Evolutionary conservation across 805 yeast species (phyloP).

Genomic region (Komagataella mondaviorum): DNA sequence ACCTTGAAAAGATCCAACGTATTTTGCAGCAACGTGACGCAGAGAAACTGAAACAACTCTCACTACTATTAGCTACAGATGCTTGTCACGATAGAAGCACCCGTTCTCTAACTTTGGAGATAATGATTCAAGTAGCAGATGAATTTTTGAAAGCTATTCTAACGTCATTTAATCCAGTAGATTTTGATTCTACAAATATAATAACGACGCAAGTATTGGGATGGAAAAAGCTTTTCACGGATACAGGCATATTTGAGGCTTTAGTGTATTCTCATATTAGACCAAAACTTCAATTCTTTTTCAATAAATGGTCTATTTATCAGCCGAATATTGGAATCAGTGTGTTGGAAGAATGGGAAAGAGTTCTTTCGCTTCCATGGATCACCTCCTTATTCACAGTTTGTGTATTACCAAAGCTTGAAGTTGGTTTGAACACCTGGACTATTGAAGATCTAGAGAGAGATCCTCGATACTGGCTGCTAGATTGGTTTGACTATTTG

Average conservation of each 20-base stretch:
- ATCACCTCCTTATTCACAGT: slow-evolving; percentile 15
- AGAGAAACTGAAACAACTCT: background rate
- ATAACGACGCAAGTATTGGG: slow-evolving; percentile 15
- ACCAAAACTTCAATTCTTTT: slow-evolving; percentile 14
- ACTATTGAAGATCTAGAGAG: slow-evolving; percentile 4
- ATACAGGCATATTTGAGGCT: slow-evolving; percentile 7
- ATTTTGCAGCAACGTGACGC: background rate
- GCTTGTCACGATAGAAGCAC: background rate
- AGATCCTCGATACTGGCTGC: slow-evolving; percentile 7
- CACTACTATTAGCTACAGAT: background rate
- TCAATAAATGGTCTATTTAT: slow-evolving; percentile 21
- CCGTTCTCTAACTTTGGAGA: too few species aligned
- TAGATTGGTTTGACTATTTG: slow-evolving; percentile 14
- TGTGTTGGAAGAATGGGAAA: slow-evolving; percentile 26
- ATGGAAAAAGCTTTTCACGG: slow-evolving; percentile 10
- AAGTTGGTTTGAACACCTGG: slow-evolving; percentile 22
- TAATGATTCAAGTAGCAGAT: slow-evolving; percentile 9
- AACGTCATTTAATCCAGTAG: slow-evolving; percentile 23
- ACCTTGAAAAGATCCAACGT: background rate
- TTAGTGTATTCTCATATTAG: slow-evolving; percentile 22
- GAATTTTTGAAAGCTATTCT: slow-evolving; percentile 10
- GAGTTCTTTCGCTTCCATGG: slow-evolving; percentile 16
- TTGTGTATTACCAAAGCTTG: slow-evolving; percentile 24
- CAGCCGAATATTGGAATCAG: slow-evolving; percentile 25
- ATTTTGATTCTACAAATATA: slow-evolving; percentile 13